A percentile compares a stretch with the other conserved stretches of the same genome.
Evolutionary conservation across 108 stramenopile species (phyloP).

Genomic region (Fragilaria radians): DNA sequence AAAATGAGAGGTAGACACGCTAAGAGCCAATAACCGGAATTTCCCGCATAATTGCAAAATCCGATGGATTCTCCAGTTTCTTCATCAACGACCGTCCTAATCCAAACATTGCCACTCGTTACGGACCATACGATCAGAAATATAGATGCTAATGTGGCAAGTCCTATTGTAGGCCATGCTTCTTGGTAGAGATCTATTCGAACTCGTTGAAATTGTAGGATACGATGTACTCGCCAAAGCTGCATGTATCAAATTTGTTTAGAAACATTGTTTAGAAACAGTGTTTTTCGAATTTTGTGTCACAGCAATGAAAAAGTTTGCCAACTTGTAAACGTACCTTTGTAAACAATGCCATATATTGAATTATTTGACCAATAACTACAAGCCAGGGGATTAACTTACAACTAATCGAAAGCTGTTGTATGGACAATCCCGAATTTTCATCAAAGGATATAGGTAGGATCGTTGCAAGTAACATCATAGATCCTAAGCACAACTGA

Average conservation of each 20-base stretch:
- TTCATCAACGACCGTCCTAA: neutral
- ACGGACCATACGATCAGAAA: slow-evolving; percentile 11
- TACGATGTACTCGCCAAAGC: slow-evolving; percentile 8
- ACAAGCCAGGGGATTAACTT: slow-evolving; percentile 6
- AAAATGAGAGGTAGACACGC: slow-evolving; percentile 10
- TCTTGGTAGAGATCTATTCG: neutral
- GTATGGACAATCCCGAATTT: slow-evolving; percentile 10
- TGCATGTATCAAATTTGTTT: too few species aligned
- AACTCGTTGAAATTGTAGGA: slow-evolving; percentile 9
- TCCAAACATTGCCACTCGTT: slow-evolving; percentile 1
- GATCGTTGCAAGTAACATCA: neutral
- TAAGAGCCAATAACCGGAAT: slow-evolving; percentile 1
- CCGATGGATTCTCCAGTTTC: slow-evolving; percentile 12
- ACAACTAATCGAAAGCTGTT: slow-evolving; percentile 4
- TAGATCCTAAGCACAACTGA: slow-evolving; percentile 5
- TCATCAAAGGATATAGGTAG: slow-evolving; percentile 13
- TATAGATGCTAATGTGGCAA: neutral
- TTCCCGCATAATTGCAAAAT: neutral
- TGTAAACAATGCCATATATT: slow-evolving; percentile 7
- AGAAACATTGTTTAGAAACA: too few species aligned
- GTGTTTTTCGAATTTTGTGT: too few species aligned
- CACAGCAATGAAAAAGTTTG: too few species aligned
- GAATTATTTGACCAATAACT: slow-evolving; percentile 1
- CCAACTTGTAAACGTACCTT: too few species aligned
- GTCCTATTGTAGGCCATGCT: neutral